Evolutionary conservation across 2,329 filamentous ascomycete genomes (phyloP).

Genomic region (Epichloe hybrida): DNA sequence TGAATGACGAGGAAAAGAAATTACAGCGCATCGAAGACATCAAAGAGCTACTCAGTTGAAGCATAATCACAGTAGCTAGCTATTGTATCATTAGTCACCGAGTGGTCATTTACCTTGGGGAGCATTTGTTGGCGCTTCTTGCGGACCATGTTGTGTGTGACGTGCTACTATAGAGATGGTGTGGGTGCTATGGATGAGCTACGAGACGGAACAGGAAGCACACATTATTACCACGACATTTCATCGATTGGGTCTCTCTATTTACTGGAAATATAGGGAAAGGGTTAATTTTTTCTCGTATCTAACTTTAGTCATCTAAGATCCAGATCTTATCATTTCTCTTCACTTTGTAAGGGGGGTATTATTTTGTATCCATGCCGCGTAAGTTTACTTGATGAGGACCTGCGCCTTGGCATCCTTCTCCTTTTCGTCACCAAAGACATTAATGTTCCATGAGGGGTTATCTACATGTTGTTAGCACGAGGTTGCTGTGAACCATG

Average conservation of each 20-base stretch:
- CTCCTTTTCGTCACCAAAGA: conserved; percentile 42
- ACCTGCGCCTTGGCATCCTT: conserved; percentile 34
- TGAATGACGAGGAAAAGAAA: conserved; percentile 87
- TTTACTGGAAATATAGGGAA: no score
- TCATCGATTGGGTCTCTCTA: no score
- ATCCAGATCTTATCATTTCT: not conserved
- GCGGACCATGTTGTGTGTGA: not conserved
- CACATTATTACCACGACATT: no score
- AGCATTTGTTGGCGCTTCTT: not conserved
- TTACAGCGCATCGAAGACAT: conserved; percentile 86
- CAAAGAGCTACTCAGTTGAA: conserved; percentile 65
- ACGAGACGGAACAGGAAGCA: no score
- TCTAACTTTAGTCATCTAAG: not conserved
- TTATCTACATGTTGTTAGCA: conserved; percentile 21
- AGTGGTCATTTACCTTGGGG: not conserved
- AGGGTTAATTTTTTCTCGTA: not conserved
- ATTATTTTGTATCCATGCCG: not conserved
- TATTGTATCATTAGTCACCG: not conserved
- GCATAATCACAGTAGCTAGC: not conserved
- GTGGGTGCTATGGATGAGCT: not conserved
- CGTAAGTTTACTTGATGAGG: conserved; percentile 16
- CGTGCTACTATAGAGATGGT: no score
- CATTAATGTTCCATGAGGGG: conserved; percentile 42
- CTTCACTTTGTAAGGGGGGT: not conserved
- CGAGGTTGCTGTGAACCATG: conserved; percentile 3